phyloP scores from a whole-genome alignment of 2,329 filamentous ascomycete species.

The Colletotrichum sublineola region DNA sequence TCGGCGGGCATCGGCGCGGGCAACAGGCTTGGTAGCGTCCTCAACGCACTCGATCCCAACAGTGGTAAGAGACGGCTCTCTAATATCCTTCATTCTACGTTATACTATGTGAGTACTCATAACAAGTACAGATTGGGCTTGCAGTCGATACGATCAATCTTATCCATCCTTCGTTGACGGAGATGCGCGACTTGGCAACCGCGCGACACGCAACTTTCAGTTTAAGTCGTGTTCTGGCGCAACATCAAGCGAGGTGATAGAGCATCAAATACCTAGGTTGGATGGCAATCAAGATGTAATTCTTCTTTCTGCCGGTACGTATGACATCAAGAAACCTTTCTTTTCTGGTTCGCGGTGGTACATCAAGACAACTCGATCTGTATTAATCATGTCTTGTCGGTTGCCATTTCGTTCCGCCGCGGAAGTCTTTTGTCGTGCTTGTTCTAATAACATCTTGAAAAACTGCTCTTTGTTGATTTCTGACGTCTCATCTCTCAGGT shows the following conservation, averaged over 20 bases:
- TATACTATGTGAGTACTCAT: neutral
- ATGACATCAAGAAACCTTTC: neutral
- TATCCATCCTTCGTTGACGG: constrained; percentile 25
- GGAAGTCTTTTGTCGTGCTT: neutral
- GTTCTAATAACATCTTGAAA: neutral
- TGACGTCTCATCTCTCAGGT: neutral
- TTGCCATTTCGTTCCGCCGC: neutral
- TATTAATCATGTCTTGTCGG: neutral
- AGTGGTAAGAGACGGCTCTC: neutral
- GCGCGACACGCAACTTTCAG: constrained; percentile 33
- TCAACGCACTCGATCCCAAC: neutral
- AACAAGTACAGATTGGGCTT: neutral
- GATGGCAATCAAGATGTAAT: neutral
- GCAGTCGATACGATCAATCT: neutral
- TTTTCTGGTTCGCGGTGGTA: neutral
- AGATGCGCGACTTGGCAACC: constrained; percentile 38
- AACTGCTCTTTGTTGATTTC: neutral
- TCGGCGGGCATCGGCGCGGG: constrained; percentile 43
- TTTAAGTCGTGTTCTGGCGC: constrained; percentile 43
- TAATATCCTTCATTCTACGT: neutral
- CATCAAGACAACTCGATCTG: neutral
- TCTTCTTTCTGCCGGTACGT: neutral
- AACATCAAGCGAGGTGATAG: constrained; percentile 28
- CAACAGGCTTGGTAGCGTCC: constrained; percentile 25
- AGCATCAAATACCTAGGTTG: constrained; percentile 39